Evolutionary conservation across 495 filamentous ascomycete species (phyloP).

Genomic region (Glonium stellatum): DNA sequence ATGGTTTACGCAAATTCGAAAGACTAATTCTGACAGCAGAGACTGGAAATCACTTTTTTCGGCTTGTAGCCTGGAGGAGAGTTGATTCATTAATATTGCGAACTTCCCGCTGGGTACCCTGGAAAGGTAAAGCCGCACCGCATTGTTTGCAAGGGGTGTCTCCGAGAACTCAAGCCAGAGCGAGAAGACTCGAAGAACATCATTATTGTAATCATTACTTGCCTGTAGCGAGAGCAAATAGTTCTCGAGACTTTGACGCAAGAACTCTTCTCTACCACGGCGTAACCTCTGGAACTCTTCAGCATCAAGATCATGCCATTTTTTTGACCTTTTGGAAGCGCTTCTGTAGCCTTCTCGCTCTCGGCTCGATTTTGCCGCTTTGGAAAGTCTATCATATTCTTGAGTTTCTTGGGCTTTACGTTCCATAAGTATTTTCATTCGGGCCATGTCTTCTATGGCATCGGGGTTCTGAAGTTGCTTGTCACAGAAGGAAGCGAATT

Average conservation of each 20-base stretch:
- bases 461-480: slow-evolving; percentile 81
- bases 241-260: slow-evolving; percentile 84
- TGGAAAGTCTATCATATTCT: slow-evolving; percentile 54
- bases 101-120: slow-evolving; percentile 86
- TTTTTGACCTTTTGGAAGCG: slow-evolving; percentile 57
- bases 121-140: slow-evolving; percentile 60
- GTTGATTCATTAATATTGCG: slow-evolving; percentile 87
- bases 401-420: slow-evolving; percentile 72
- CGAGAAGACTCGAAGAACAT: slow-evolving; percentile 88
- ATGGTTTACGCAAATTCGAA: slow-evolving; percentile 80
- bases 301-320: slow-evolving; percentile 84
- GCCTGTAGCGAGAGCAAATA: slow-evolving; percentile 80
- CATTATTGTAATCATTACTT: slow-evolving; percentile 80
- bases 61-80: slow-evolving; percentile 81
- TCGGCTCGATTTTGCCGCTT: slow-evolving; percentile 42
- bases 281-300: slow-evolving; percentile 74
- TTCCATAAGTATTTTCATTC: slow-evolving; percentile 70
- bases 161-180: slow-evolving; percentile 84
- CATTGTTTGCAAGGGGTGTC: slow-evolving; percentile 63
- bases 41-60: slow-evolving; percentile 62
- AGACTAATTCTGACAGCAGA: slow-evolving; percentile 62
- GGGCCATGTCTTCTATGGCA: slow-evolving; percentile 73
- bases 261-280: slow-evolving; percentile 67
- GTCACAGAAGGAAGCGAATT: slow-evolving; percentile 93
- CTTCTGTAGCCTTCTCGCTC: slow-evolving; percentile 41